phyloP scores from a whole-genome alignment of 208 protist genomes.

The Entamoeba dispar region DNA sequence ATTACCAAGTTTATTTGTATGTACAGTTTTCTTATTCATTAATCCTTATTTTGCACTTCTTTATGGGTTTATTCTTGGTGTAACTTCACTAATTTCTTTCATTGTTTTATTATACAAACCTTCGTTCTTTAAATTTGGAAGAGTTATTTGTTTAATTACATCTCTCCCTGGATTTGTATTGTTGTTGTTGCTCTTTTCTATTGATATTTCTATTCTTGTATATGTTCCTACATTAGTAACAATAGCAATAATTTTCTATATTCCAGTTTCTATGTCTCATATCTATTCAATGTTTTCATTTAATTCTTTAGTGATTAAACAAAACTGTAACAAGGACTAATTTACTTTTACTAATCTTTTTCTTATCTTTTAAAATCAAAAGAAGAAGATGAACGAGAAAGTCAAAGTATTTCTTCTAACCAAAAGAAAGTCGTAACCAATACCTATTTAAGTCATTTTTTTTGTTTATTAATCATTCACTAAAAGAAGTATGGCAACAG shows the following conservation, averaged over 20 bases:
- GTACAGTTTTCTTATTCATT: background rate
- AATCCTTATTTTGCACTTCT: background rate
- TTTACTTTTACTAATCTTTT: no score
- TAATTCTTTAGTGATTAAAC: no score
- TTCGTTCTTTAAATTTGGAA: background rate
- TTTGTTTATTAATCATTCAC: no score
- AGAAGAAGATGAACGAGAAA: no score
- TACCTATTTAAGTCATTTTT: no score
- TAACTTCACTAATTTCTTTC: background rate
- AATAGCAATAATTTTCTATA: background rate
- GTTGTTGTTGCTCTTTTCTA: background rate
- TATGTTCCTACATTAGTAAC: background rate
- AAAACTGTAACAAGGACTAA: no score
- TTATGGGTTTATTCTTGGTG: background rate
- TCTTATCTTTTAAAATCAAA: no score
- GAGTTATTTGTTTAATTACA: background rate
- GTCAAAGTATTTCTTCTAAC: no score
- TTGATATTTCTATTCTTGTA: background rate
- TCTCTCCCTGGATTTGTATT: background rate
- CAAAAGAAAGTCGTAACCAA: no score
- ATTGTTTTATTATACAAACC: background rate
- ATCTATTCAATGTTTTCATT: background rate
- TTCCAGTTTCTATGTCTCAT: background rate
- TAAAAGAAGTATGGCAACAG: background rate
- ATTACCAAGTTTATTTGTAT: background rate